Percentiles rank a stretch among this genome's conserved stretches.
These are phyloP conservation scores for Arxiozyma heterogenica DNA, from an alignment of 1,139 yeast genomes.

Conservation along the genomic window DNA sequence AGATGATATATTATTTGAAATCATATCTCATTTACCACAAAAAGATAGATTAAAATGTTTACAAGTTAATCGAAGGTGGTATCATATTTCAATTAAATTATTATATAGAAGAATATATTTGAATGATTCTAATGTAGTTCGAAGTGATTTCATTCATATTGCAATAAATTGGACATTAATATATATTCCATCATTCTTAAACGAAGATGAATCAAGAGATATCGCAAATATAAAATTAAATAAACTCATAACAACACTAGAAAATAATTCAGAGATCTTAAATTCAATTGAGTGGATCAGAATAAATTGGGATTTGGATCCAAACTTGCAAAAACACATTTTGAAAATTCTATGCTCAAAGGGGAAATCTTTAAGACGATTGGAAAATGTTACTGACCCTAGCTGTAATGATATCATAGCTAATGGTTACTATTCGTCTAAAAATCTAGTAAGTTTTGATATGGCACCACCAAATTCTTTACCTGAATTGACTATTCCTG, in stretches of 20 bases:
- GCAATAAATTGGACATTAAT: conserved; percentile 31
- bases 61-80: conserved; percentile 17
- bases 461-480: conserved; percentile 35
- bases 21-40: conserved; percentile 29
- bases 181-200: conserved; percentile 24
- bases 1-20: conserved; percentile 26
- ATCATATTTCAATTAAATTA: conserved; percentile 24
- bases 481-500: conserved; percentile 29
- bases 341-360: conserved; percentile 24
- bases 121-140: conserved; percentile 32
- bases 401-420: conserved; percentile 31
- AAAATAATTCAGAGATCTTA: conserved; percentile 18
- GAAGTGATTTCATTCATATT: conserved; percentile 27
- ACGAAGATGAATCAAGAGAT: conserved; percentile 25
- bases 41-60: conserved; percentile 23
- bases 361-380: conserved; percentile 27
- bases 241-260: conserved; percentile 24
- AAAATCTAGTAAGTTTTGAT: conserved; percentile 31
- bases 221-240: conserved; percentile 26
- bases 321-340: conserved; percentile 27
- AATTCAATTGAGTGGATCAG: conserved; percentile 32
- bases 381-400: conserved; percentile 36
- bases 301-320: conserved; percentile 36
- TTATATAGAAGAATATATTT: conserved; percentile 29
- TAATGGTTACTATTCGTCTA: conserved; percentile 19